Evolutionary conservation across 371 early-diverging fungal genomes (phyloP), one percentile per base, ranked within the genome.

Genomic region (Apophysomyces trapeziformis): DNA sequence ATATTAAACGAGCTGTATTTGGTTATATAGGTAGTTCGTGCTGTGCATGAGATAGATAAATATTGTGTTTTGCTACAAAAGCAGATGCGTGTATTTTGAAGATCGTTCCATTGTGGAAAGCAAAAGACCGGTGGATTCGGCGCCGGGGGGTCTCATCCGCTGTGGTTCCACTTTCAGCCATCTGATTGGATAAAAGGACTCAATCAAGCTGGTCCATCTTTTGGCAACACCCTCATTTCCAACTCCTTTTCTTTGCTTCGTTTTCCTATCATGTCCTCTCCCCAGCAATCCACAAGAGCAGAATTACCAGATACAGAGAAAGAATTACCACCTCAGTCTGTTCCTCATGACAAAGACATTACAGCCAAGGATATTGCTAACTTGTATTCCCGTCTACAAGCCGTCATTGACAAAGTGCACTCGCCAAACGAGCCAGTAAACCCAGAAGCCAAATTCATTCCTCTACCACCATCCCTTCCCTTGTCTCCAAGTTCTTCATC

Each of bases 361-460:
- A 77, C 79, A 38, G 74, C 76, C 11, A 79, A 84, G 67, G 83
- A 85, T 63, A 87, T 87, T 68, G 80, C 84, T 56, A 79, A 81
- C 41, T 74, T 87, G 0, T 87, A 87, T 61, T 80, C 84, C 7
- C 80, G 82, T 43, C 68, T 87, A 46, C 84, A 85, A 66, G 80
- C 86, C 16, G 81, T 78, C 58, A 84, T 85, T 66, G 83, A 84
- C 47, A 80, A 80, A 54, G 78, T 75, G 57, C 72, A 76, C 57
- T 75, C 35, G 12, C 50, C 66, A 46, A 60, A 47, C 62, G 65
- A 58, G 38, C 54, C 64, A 41, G 57, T 38, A 43, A 72, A 73
- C 66, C 63, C 69, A 38, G 77, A 79, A 47, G 77, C 78, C n/a
- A 78, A 74, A 44, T 75, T 73, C 63, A 74, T 83, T 47, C 83